Percentiles rank a stretch among this genome's conserved stretches.
Evolutionary conservation across 2,329 filamentous ascomycete genomes (phyloP).

Genomic region (Harringtonia aguacate): DNA sequence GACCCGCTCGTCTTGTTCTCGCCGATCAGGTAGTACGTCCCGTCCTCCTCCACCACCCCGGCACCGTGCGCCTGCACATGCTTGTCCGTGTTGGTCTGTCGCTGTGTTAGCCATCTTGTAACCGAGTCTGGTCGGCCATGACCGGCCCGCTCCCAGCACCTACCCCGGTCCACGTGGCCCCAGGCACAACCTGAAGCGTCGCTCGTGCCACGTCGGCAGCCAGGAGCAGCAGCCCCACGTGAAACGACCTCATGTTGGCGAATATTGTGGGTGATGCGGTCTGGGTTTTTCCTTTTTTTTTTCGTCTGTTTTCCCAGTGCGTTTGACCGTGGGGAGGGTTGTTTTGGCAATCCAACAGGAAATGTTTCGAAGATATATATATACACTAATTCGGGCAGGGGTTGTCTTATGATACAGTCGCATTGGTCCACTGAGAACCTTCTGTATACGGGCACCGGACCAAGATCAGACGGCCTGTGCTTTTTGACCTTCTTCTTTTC

Average conservation of each 20-base stretch:
- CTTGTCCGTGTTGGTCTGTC: constrained; percentile 12
- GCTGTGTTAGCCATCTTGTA: not conserved
- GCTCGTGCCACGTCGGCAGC: constrained; percentile 3
- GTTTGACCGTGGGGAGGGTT: too few species aligned
- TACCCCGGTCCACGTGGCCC: constrained; percentile 16
- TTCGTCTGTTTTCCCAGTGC: too few species aligned
- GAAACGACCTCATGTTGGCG: not conserved
- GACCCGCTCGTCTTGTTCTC: constrained; percentile 57
- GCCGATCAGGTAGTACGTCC: constrained; percentile 56
- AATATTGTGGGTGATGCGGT: not conserved
- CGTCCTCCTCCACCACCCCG: constrained; percentile 47
- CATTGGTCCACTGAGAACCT: too few species aligned
- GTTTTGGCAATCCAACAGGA: too few species aligned
- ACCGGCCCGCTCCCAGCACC: not conserved
- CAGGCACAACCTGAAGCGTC: constrained; percentile 14
- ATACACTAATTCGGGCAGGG: too few species aligned
- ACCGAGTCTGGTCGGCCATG: not conserved
- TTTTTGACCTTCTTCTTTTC: too few species aligned
- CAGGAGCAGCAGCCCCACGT: not conserved
- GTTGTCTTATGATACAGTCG: too few species aligned
- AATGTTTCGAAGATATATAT: too few species aligned
- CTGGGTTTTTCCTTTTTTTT: too few species aligned
- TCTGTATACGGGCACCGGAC: too few species aligned
- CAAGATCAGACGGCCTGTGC: too few species aligned
- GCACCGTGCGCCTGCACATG: constrained; percentile 59